Base-by-base conservation (phyloP, 2,329 filamentous ascomycete species). In the Neophaeococcomyces aloes region DNA sequence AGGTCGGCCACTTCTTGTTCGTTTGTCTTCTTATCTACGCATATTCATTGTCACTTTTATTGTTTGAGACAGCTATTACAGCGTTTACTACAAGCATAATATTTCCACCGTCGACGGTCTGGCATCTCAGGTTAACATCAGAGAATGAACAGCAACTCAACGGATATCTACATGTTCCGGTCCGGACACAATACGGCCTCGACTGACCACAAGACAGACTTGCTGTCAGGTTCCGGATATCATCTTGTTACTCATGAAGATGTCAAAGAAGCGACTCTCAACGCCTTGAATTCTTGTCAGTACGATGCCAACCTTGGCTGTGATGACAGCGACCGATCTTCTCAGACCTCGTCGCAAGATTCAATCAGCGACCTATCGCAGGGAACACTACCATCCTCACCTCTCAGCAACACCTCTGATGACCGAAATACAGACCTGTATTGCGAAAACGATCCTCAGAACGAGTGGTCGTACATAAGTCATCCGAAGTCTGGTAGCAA, bases 101-200 rank as follows among this genome's bases (percentile, higher is more conserved):
- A 27, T 10, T 27, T 6, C 10, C 10, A 6, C 5, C 23, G 23
- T 27, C 10, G 5, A 10, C 10, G 23, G 23, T 27, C 23, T n/a
- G n/a, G 6, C 11, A 23, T 10, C 10, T 19, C 19, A 14, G 7
- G n/a, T 15, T 19, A 21, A 11, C 3, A 5, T 15, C 13, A 17
- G 39, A 42, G 39, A 42, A 42, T 42, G 39, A 27, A 19, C 30
- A 29, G 34, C 30, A 23, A 25, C 17, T 27, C 39, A 27, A 6
- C 19, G 30, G 15, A 19, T 17, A 14, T 27, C 23, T 4, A 35
- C 39, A 18, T 29, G 7, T 42, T 42, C 39, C 39, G 17, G 14
- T 13, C 19, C 31, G 39, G 39, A 39, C 37, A 29, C 6, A 15
- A 31, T 10, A 15, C 37, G 13, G 23, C 4, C 18, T n/a, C 25